Conservation (phyloP, 371 early-diverging fungal genomes). For the Amoeboaphelidium protococcarum region DNA sequence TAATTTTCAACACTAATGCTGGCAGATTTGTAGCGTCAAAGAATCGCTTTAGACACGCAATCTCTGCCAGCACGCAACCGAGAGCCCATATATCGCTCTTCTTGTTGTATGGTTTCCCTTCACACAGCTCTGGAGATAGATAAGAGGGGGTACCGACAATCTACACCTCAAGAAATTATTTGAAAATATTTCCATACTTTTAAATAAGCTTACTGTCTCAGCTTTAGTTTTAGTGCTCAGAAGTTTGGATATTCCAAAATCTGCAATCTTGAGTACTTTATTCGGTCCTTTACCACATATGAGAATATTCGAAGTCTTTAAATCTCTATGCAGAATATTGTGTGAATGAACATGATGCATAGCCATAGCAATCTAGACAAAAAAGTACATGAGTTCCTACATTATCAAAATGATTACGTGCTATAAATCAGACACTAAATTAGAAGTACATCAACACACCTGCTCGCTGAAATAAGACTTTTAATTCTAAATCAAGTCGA, state of each 20-base stretch:
- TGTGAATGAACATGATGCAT: conserved; percentile 7
- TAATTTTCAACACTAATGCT: conserved; percentile 3
- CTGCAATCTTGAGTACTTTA: conserved; percentile 6
- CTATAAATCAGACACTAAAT: no score
- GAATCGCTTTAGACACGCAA: neutral
- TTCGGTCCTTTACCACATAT: neutral
- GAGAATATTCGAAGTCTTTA: conserved; percentile 6
- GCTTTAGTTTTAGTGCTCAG: conserved; percentile 2
- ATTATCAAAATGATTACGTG: no score
- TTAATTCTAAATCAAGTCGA: neutral
- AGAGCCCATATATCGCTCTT: conserved; percentile 7
- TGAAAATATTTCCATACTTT: no score
- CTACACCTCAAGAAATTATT: neutral
- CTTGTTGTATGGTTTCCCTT: conserved; percentile 6
- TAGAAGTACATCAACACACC: neutral
- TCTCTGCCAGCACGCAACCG: conserved; percentile 6
- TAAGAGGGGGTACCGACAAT: conserved; percentile 8
- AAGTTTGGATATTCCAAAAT: conserved; percentile 9
- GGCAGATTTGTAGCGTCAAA: conserved; percentile 5
- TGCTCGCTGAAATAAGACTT: neutral
- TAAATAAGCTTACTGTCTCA: conserved; percentile 1
- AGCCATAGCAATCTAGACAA: conserved; percentile 6
- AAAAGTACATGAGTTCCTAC: conserved; percentile 2
- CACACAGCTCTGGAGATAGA: conserved; percentile 8
- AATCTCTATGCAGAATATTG: conserved; percentile 6